Percentiles rank a stretch among this genome's conserved stretches.
Evolutionary conservation across 2,329 filamentous ascomycete species (phyloP).

Genomic region (Microcyclosporella mali): DNA sequence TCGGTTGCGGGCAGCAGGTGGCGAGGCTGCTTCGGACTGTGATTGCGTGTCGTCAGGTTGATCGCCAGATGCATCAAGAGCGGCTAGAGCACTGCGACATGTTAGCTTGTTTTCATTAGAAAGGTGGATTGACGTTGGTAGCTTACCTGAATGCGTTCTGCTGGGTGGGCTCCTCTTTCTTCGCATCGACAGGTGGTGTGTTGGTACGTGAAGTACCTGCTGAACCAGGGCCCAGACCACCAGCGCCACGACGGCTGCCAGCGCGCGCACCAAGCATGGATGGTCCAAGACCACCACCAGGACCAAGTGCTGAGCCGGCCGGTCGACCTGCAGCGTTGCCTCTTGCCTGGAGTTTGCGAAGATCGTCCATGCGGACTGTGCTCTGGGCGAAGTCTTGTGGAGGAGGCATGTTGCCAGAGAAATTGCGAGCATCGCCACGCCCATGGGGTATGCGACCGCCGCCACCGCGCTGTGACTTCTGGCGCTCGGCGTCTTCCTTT

Average conservation of each 20-base stretch:
- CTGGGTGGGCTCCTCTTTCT: slow-evolving; percentile 58
- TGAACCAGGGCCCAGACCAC: slow-evolving; percentile 45
- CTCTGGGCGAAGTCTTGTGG: slow-evolving; percentile 67
- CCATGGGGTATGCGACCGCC: slow-evolving; percentile 67
- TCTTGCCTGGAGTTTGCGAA: slow-evolving; percentile 71
- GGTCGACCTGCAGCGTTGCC: slow-evolving; percentile 53
- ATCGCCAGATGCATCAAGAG: slow-evolving; percentile 50
- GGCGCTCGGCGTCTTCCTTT: slow-evolving; percentile 58
- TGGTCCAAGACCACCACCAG: slow-evolving; percentile 60
- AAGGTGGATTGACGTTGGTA: not conserved
- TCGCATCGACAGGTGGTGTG: slow-evolving; percentile 67
- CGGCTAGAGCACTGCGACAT: slow-evolving; percentile 46
- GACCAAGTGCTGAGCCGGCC: slow-evolving; percentile 60
- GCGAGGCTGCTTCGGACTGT: slow-evolving; percentile 35
- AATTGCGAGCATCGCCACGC: slow-evolving; percentile 80
- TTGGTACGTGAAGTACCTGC: slow-evolving; percentile 81
- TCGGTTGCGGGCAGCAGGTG: slow-evolving; percentile 26
- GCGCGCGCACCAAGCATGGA: slow-evolving; percentile 67
- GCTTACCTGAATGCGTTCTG: slow-evolving; percentile 92
- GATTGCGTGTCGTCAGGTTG: slow-evolving; percentile 56
- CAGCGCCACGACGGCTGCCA: slow-evolving; percentile 61
- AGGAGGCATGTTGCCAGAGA: slow-evolving; percentile 60
- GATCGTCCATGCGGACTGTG: slow-evolving; percentile 84
- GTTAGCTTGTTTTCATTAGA: slow-evolving; percentile 29
- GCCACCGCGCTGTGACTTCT: slow-evolving; percentile 57